Evolutionary conservation across 208 protist genomes (phyloP), one percentile per base, ranked within the genome.

Genomic region (Leishmania amazonensis): DNA sequence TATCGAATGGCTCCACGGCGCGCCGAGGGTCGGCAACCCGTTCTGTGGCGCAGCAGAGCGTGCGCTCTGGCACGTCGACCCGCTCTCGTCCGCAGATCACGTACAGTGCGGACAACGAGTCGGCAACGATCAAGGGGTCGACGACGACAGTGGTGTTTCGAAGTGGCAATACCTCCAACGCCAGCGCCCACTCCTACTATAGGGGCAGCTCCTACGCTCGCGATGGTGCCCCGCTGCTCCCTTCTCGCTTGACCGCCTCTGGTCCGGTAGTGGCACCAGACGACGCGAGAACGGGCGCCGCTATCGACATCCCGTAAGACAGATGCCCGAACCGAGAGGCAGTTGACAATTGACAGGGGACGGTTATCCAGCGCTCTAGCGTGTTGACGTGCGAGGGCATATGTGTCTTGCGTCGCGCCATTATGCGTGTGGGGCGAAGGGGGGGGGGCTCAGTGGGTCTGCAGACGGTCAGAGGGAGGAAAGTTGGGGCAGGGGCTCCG

Each of bases 91-190:
- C 89, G 79, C 87, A 88, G 54, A 94, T 93, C 51, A 81, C 78
- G 40, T 93, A 88, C 75, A 87, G 80, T n/a, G 75, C 64, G 19
- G 80, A 88, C 58, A 80, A 81, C 28, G 87, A 91, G 54, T 81
- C 83, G 45, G 77, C 84, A 1, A 87, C 79, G 17, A 87, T 95
- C 83, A 87, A 91, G 67, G 87, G 89, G 9, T 93, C 84, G 49
- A 94, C 91, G 21, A 88, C 94, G 31, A 96, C 90, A 24, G 91
- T 95, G 19, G 83, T 93, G 64, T 93, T 89, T 62, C 78, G 78
- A 76, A 75, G 67, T 9, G 54, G 80, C 28, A 54, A 70, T n/a
- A n/a, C 51, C 47, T 21, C 15, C 2, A 15, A 19, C 3, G 0
- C 28, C 38, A 7, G 42, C 28, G 0, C 24, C 21, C 3, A 70